Evolutionary conservation across 768 basidiomycete genomes (phyloP), one percentile per base, ranked within the genome.

Genomic region (Leccinum pellstonianum): DNA sequence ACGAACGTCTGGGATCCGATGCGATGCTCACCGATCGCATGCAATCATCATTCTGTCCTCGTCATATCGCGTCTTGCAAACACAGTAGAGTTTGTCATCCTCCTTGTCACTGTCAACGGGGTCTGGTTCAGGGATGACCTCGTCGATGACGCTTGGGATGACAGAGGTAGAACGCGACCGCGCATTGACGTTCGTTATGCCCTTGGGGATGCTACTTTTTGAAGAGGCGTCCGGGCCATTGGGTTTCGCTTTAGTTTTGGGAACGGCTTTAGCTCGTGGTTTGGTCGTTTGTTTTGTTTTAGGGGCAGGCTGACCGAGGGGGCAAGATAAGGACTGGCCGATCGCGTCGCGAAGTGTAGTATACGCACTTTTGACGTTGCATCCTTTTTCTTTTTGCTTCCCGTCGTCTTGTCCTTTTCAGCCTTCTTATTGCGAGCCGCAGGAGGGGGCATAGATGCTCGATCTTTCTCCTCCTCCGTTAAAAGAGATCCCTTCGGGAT

Each of bases 1-100:
- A 37, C 27, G 0, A 49, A 23, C 41, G 21, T 50, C 37, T 57
- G 41, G 50, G 41, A 55, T 52, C 41, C 33, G 51, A 27, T 52
- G 5, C 31, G 37, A 49, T 41, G 73, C 89, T 56, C 65, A 93
- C 92, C 86, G 82, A 77, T 96, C 94, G 69, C 94, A 96, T 27
- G 91, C 94, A 71, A 96, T 94, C 94, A 96, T 96, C 61, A 88
- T 81, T 54, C 83, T 80, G 69, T 93, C 91, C 70, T 93, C 90
- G 63, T 96, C 90, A 64, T 96, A 95, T 64, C 79, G 83, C 21
- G 88, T 91, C 74, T 90, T 85, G 78, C 94, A 97, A 14, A 96
- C 77, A 67, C 94, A 96, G 67, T 96, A 96, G 54, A 94, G 73
- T 72, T 88, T 86, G n/a, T 76, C 79, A 14, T 78, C 71, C 56